Evolutionary conservation across 2,329 filamentous ascomycete genomes (phyloP).

Genomic region (Coniochaeta sp.): DNA sequence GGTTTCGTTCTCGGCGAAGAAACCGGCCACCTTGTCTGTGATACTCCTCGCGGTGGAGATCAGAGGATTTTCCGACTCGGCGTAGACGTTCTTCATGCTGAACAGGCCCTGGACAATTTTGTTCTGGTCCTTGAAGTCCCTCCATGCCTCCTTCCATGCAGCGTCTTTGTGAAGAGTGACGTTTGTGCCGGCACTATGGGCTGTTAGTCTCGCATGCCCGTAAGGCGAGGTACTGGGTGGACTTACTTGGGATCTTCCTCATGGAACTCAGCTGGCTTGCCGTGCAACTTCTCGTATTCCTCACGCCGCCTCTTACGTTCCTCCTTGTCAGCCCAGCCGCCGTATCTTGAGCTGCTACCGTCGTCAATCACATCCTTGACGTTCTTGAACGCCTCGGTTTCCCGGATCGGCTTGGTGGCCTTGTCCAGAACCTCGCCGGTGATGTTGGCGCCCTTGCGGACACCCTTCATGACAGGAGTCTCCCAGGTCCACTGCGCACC

Average conservation of each 20-base stretch:
- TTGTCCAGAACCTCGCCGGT: constrained; percentile 87
- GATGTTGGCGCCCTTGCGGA: constrained; percentile 76
- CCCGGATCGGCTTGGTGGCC: constrained; percentile 86
- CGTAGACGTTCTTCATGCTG: constrained; percentile 77
- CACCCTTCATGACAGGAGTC: constrained; percentile 83
- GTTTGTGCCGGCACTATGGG: constrained; percentile 77
- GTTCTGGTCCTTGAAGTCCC: constrained; percentile 85
- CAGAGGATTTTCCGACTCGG: constrained; percentile 95
- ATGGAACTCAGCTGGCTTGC: constrained; percentile 49
- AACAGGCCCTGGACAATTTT: constrained; percentile 85
- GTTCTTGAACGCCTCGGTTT: constrained; percentile 90
- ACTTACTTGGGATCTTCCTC: constrained; percentile 86
- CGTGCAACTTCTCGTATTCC: constrained; percentile 57
- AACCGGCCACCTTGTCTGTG: constrained; percentile 85
- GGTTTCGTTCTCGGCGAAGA: constrained; percentile 98
- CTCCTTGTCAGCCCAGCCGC: constrained; percentile 95
- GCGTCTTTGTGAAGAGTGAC: constrained; percentile 95
- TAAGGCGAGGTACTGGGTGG: not conserved
- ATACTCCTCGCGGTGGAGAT: constrained; percentile 91
- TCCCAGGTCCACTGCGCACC: constrained; percentile 97
- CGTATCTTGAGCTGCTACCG: constrained; percentile 90
- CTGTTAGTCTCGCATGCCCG: constrained; percentile 22
- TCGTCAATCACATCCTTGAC: constrained; percentile 97
- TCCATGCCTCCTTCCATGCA: constrained; percentile 98
- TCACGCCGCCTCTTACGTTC: constrained; percentile 79